These are phyloP conservation scores for Acephala macrosclerotiorum DNA, from an alignment of 2,329 filamentous ascomycete genomes.

Conservation along the genomic window DNA sequence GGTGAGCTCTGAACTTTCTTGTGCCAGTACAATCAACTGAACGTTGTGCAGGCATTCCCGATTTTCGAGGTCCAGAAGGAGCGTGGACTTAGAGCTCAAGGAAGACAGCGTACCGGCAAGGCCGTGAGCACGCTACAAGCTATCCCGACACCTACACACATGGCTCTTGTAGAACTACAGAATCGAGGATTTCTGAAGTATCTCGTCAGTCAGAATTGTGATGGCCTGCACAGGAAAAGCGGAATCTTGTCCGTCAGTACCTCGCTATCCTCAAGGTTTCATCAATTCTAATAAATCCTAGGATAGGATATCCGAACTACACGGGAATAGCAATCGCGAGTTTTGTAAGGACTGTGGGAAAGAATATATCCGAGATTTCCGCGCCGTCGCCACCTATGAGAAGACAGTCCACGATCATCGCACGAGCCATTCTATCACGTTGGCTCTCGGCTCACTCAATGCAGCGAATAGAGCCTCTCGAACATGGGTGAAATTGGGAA, in stretches of 20 bases:
- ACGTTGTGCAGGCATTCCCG: conserved; percentile 49
- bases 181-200: conserved; percentile 51
- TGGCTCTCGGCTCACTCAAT: too few species aligned
- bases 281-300: conserved; percentile 29
- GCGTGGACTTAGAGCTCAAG: conserved; percentile 55
- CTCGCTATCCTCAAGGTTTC: not conserved
- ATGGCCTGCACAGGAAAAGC: conserved; percentile 54
- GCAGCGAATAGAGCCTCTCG: conserved; percentile 44
- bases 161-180: conserved; percentile 55
- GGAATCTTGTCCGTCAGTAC: conserved; percentile 52
- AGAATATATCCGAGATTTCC: conserved; percentile 57
- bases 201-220: conserved; percentile 54
- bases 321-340: conserved; percentile 56
- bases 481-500: conserved; percentile 44
- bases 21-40: not conserved
- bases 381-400: conserved; percentile 52
- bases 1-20: conserved; percentile 44
- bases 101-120: conserved; percentile 44
- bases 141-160: conserved; percentile 54
- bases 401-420: conserved; percentile 53
- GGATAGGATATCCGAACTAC: conserved; percentile 54
- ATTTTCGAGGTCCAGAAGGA: conserved; percentile 56
- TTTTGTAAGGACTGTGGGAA: conserved; percentile 53
- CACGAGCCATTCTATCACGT: too few species aligned
- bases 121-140: conserved; percentile 51